Evolutionary conservation across 1,139 yeast genomes (phyloP).

Genomic region (Debaryomyces sp.): DNA sequence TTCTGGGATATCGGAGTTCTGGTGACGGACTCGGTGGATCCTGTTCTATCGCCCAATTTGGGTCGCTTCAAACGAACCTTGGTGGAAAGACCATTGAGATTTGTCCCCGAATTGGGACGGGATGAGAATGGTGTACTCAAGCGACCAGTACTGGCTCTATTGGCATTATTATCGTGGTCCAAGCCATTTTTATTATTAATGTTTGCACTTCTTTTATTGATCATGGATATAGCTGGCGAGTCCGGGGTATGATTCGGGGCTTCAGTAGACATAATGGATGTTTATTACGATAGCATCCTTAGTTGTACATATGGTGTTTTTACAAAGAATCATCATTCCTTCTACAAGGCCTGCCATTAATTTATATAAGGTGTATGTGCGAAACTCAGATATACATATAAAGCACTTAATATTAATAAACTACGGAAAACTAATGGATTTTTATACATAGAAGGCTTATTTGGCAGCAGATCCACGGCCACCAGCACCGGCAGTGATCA

Average conservation of each 20-base stretch:
- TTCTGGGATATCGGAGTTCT: neutral
- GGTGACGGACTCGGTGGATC: conserved; percentile 1
- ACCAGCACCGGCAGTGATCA: conserved; percentile 82
- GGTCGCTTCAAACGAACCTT: conserved; percentile 5
- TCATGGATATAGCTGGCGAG: neutral
- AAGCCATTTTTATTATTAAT: neutral
- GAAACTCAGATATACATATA: neutral
- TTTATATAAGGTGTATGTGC: neutral
- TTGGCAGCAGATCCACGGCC: conserved; percentile 72
- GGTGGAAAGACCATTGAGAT: neutral
- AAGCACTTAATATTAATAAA: neutral
- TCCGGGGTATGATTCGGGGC: neutral
- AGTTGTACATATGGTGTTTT: neutral
- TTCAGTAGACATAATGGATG: neutral
- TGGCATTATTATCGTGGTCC: neutral
- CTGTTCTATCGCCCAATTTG: conserved; percentile 1
- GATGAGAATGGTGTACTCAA: conserved; percentile 1
- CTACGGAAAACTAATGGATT: neutral
- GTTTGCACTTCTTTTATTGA: neutral
- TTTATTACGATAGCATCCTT: neutral
- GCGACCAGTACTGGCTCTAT: neutral
- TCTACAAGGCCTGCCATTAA: neutral
- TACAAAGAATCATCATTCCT: neutral
- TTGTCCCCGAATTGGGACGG: neutral
- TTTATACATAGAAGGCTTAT: conserved; percentile 13